Percentiles rank a stretch among this genome's conserved stretches.
Evolutionary conservation across 164 flowering plant genomes (phyloP).

Genomic region (Sedum album): DNA sequence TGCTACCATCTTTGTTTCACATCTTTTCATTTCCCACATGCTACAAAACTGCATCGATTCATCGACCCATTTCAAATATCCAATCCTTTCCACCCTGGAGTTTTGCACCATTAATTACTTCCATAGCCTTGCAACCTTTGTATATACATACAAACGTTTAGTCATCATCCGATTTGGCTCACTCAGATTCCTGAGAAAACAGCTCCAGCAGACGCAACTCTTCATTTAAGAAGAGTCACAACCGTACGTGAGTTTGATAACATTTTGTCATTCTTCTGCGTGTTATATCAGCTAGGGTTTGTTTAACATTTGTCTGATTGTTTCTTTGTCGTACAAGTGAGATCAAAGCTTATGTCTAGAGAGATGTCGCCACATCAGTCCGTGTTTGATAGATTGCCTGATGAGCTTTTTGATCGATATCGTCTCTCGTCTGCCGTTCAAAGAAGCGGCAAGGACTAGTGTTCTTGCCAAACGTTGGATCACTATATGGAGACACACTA

Average conservation of each 20-base stretch:
- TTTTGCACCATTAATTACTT: background rate
- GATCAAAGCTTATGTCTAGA: background rate
- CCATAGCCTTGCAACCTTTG: too few species aligned
- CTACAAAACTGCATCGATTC: background rate
- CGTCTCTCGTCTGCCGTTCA: slow-evolving; percentile 26
- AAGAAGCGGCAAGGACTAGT: slow-evolving; percentile 26
- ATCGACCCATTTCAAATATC: background rate
- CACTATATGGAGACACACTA: slow-evolving; percentile 14
- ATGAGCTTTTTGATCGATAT: slow-evolving; percentile 14
- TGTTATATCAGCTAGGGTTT: background rate
- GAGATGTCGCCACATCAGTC: background rate
- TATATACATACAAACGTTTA: too few species aligned
- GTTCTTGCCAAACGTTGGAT: slow-evolving; percentile 21
- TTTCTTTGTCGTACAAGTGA: too few species aligned
- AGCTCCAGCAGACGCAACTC: background rate
- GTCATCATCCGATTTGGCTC: background rate
- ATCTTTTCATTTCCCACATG: background rate
- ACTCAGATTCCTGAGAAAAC: too few species aligned
- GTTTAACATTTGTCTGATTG: background rate
- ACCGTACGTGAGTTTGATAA: background rate
- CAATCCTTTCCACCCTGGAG: background rate
- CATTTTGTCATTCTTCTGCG: background rate
- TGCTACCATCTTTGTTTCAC: background rate
- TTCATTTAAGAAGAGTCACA: background rate
- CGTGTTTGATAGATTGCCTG: slow-evolving; percentile 10